Base-by-base conservation (phyloP, 1,284 basidiomycete genomes). In the Malassezia psittaci region DNA sequence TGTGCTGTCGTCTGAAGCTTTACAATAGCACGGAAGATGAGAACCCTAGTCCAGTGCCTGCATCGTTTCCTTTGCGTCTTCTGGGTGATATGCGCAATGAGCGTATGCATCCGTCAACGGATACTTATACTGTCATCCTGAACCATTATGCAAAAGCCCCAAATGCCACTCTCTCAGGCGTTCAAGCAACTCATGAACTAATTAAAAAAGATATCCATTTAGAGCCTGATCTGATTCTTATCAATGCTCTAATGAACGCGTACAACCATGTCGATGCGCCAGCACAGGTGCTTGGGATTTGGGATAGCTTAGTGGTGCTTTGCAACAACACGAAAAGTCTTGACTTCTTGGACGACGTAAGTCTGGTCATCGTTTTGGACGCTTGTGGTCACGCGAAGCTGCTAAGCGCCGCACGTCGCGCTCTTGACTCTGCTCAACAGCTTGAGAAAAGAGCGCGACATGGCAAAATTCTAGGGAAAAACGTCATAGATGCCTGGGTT, bases 201-300 rank as follows among this genome's bases (percentile, higher is more conserved):
- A 79, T 94, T 64, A 84, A 83, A 44, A 78, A 90, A 40, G 89
- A 94, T 67, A 79, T 83, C 9, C 79, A 80, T 16, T 77, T 93
- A 58, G 80, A 82, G 18, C 86, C 88, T 2, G 85, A 90, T 66
- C 79, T 83, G 11, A 42, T 79, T 1, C 79, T 90, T n/a, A 84
- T 86, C 79, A 93, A 90, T 68, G 82, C 87, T 63, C 78, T 96
- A 55, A 89, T 96, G 86, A 83, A 88, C 72, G 85, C 88, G 1
- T 96, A 94, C 76, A 83, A 86, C 64, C 83, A 83, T 19, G 79
- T 84, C 4, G 84, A 83, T 3, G 83, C 82, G 52, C 85, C 83
- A 56, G 77, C 77, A 0, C 83, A 86, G 59, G 85, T 86, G 8
- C 82, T 83, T 64, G 80, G 83, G 32, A 80, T 94, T 11, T 96